phyloP scores from a whole-genome alignment of 1,139 yeast species.

The Yamadazyma buinensis region DNA sequence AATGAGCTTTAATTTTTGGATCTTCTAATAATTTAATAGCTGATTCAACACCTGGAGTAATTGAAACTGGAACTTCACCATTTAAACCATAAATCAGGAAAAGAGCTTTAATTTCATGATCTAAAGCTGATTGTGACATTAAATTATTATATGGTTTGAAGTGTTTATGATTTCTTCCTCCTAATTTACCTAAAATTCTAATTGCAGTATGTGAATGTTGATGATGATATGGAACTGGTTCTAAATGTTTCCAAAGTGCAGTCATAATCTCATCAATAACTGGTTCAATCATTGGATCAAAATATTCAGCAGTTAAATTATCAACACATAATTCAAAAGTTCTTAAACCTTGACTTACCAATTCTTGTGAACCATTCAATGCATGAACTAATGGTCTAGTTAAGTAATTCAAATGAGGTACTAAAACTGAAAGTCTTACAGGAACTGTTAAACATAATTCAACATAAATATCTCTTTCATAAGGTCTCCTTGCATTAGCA shows the following conservation, averaged over 20 bases:
- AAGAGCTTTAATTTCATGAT: constrained; percentile 66
- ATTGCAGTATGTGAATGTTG: constrained; percentile 94
- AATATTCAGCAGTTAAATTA: constrained; percentile 90
- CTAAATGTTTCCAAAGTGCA: constrained; percentile 86
- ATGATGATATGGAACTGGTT: constrained; percentile 90
- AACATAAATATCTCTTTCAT: constrained; percentile 89
- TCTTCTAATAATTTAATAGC: constrained; percentile 71
- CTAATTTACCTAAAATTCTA: constrained; percentile 88
- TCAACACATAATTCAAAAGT: constrained; percentile 97
- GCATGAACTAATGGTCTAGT: constrained; percentile 93
- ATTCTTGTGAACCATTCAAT: constrained; percentile 83
- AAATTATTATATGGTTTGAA: constrained; percentile 70
- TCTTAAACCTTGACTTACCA: constrained; percentile 89
- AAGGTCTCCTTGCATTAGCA: constrained; percentile 78
- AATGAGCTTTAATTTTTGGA: constrained; percentile 59
- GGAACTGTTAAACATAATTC: constrained; percentile 95
- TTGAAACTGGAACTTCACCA: constrained; percentile 59
- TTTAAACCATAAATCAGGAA: constrained; percentile 70
- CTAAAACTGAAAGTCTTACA: constrained; percentile 85
- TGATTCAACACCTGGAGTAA: constrained; percentile 79
- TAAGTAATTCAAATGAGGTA: constrained; percentile 83
- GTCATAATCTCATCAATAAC: constrained; percentile 91
- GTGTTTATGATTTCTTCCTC: constrained; percentile 90
- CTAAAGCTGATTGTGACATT: constrained; percentile 51
- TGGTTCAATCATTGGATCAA: constrained; percentile 95